Evolutionary conservation across 2,329 filamentous ascomycete species (phyloP).

Genomic region (Teratosphaeria pseudoeucalypti): DNA sequence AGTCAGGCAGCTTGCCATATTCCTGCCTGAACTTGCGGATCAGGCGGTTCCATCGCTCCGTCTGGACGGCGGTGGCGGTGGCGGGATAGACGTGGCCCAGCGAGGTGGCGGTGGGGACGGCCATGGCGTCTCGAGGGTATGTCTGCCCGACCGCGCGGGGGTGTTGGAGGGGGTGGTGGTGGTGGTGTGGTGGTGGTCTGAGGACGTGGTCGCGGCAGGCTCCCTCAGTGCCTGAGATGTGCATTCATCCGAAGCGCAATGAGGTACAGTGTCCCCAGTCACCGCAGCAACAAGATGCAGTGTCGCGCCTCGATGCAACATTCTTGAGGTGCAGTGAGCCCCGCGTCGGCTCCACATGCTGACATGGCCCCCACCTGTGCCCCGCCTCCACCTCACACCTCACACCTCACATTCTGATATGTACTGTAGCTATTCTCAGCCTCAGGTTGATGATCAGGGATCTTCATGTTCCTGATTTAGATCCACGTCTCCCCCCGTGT

Average conservation of each 20-base stretch:
- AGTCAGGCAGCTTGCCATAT: constrained; percentile 63
- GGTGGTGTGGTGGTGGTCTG: background rate
- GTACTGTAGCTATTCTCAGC: too few relatives aligned
- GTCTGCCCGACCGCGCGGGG: background rate
- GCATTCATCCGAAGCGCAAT: too few relatives aligned
- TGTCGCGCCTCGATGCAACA: background rate
- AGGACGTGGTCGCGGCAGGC: background rate
- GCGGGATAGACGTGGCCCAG: constrained; percentile 75
- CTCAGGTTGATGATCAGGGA: too few relatives aligned
- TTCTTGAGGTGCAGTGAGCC: background rate
- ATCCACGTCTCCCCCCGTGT: too few relatives aligned
- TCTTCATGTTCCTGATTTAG: too few relatives aligned
- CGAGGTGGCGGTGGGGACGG: constrained; percentile 64
- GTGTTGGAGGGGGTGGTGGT: background rate
- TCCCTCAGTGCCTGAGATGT: too few relatives aligned
- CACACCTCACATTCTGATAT: too few relatives aligned
- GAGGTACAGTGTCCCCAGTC: too few relatives aligned
- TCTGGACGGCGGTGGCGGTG: constrained; percentile 57
- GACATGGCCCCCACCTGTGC: background rate
- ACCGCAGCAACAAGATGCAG: too few relatives aligned
- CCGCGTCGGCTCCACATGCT: background rate
- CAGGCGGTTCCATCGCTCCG: constrained; percentile 64
- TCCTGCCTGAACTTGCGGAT: constrained; percentile 57
- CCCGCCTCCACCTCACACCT: too few relatives aligned
- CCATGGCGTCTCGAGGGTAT: constrained; percentile 11